Percentiles rank a stretch among this genome's conserved stretches.
Evolutionary conservation across 768 basidiomycete species (phyloP).

Genomic region (Daedalea quercina): DNA sequence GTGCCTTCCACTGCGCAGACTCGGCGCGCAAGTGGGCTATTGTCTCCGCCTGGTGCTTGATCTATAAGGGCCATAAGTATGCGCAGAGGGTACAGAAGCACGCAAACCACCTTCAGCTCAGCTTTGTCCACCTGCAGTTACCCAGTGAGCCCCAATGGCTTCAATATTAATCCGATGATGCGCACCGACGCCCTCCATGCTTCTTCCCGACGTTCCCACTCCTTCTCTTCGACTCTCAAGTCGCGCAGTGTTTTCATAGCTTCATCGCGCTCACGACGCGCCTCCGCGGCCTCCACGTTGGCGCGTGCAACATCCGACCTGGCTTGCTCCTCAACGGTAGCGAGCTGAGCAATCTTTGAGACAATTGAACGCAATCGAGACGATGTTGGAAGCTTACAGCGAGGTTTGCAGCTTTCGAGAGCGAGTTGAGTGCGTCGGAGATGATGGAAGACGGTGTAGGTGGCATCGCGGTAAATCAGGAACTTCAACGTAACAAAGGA

Average conservation of each 20-base stretch:
- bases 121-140: constrained; percentile 43
- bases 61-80: constrained; percentile 28
- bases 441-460: constrained; percentile 27
- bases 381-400: constrained; percentile 28
- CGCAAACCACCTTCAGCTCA: constrained; percentile 43
- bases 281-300: constrained; percentile 37
- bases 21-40: constrained; percentile 60
- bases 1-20: constrained; percentile 66
- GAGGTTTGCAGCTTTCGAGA: constrained; percentile 32
- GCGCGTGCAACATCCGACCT: constrained; percentile 47
- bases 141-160: background rate
- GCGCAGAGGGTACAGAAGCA: background rate
- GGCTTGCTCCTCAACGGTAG: constrained; percentile 48
- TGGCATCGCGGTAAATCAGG: constrained; percentile 10
- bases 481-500: too few relatives aligned
- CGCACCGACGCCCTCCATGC: constrained; percentile 40
- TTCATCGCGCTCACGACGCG: constrained; percentile 44
- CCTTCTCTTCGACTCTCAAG: constrained; percentile 37
- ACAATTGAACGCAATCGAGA: constrained; percentile 1
- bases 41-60: constrained; percentile 52
- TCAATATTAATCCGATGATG: background rate
- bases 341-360: constrained; percentile 32
- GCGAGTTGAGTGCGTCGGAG: constrained; percentile 34
- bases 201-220: constrained; percentile 38
- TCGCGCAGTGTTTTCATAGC: constrained; percentile 39